Conservation (phyloP, 768 basidiomycete genomes). For the Boletellus emodensis region DNA sequence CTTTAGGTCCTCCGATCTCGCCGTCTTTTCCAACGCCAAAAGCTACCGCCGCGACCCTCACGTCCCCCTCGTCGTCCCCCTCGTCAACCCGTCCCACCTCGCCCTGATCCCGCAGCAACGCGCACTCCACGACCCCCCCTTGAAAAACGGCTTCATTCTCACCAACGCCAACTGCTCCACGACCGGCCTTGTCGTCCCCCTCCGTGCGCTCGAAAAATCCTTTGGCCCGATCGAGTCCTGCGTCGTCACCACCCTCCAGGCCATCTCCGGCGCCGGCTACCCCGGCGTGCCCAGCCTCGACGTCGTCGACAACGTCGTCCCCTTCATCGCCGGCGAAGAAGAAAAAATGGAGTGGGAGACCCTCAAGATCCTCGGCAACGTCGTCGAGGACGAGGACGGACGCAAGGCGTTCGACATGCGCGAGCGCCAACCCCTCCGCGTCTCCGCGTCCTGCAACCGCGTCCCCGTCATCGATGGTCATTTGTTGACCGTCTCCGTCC, state of each 20-base stretch:
- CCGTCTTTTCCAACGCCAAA: slow-evolving; percentile 97
- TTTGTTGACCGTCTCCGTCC: slow-evolving; percentile 83
- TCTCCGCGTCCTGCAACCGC: slow-evolving; percentile 91
- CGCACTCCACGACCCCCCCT: slow-evolving; percentile 57
- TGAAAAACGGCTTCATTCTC: slow-evolving; percentile 88
- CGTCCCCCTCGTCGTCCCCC: slow-evolving; percentile 93
- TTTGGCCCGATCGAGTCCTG: slow-evolving; percentile 94
- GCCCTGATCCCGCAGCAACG: slow-evolving; percentile 83
- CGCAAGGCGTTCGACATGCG: slow-evolving; percentile 80
- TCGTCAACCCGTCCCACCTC: slow-evolving; percentile 87
- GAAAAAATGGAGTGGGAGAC: slow-evolving; percentile 99
- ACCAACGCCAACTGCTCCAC: slow-evolving; percentile 99
- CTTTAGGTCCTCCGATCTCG: slow-evolving; percentile 82
- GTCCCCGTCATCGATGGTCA: slow-evolving; percentile 97
- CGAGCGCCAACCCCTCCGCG: slow-evolving; percentile 68
- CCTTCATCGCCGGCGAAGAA: slow-evolving; percentile 89
- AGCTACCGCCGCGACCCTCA: slow-evolving; percentile 89
- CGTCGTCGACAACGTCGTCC: slow-evolving; percentile 94
- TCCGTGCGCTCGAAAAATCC: slow-evolving; percentile 80
- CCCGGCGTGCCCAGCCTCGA: slow-evolving; percentile 89
- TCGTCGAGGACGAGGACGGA: slow-evolving; percentile 54
- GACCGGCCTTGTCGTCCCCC: slow-evolving; percentile 88
- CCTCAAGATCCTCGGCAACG: slow-evolving; percentile 90
- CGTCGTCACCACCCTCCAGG: slow-evolving; percentile 94
- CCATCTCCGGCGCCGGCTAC: slow-evolving; percentile 97